Conservation (phyloP, 2,329 filamentous ascomycete genomes). For the Bipolaris zeicola region DNA sequence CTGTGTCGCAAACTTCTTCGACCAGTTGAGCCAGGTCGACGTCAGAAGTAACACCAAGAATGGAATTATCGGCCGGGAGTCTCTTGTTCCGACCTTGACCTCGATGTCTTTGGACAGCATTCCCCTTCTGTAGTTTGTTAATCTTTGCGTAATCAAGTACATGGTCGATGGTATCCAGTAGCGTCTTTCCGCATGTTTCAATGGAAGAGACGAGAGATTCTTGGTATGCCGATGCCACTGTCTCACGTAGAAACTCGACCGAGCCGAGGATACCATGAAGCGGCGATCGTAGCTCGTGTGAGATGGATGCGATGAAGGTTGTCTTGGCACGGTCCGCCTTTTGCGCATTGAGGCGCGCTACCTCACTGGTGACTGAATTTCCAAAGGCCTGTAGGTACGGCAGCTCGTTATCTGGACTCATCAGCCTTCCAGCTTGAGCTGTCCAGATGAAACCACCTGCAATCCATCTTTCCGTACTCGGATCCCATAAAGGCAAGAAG, state of each 20-base stretch:
- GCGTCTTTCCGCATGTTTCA: constrained; percentile 45
- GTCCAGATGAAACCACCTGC: constrained; percentile 45
- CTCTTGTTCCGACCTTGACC: constrained; percentile 30
- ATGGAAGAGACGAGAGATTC: constrained; percentile 48
- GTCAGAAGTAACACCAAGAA: constrained; percentile 38
- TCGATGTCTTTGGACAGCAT: constrained; percentile 23
- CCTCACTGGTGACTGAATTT: constrained; percentile 42
- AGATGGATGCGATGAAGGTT: constrained; percentile 51
- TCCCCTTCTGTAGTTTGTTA: constrained; percentile 40
- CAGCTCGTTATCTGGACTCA: constrained; percentile 42
- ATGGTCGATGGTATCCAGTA: constrained; percentile 50
- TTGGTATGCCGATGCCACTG: constrained; percentile 44
- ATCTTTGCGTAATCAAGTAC: constrained; percentile 48
- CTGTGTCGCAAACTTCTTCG: constrained; percentile 62
- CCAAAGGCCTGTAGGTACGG: constrained; percentile 45
- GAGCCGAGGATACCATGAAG: constrained; percentile 64
- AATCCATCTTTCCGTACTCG: constrained; percentile 39
- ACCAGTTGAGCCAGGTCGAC: constrained; percentile 42
- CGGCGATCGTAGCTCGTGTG: constrained; percentile 60
- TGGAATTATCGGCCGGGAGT: constrained; percentile 35
- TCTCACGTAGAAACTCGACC: constrained; percentile 41
- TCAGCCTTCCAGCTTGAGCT: constrained; percentile 34
- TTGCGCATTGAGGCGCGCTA: constrained; percentile 38
- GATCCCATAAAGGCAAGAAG: constrained; percentile 48
- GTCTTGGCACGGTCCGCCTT: constrained; percentile 46